Percentiles rank a stretch among this genome's conserved stretches.
These are phyloP conservation scores for Triticum urartu DNA, from an alignment of 176 grass and related monocot species.

Conservation along the genomic window DNA sequence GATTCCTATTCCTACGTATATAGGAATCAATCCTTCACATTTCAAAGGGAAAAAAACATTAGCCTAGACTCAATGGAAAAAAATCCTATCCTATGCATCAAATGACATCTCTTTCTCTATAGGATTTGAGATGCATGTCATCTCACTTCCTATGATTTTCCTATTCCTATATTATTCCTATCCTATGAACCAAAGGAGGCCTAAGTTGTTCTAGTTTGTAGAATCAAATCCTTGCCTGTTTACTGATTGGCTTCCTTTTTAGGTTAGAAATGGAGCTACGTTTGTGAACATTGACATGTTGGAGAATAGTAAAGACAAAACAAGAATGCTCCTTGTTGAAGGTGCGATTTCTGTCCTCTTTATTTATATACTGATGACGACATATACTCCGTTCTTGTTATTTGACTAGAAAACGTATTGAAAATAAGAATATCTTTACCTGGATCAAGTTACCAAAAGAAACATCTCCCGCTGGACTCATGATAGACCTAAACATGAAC, in stretches of 20 bases:
- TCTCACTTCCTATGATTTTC: too few relatives aligned
- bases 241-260: conserved; percentile 15
- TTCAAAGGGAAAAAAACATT: too few relatives aligned
- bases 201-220: conserved; percentile 15
- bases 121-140: too few relatives aligned
- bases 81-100: too few relatives aligned
- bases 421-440: neutral
- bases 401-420: conserved; percentile 12
- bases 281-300: conserved; percentile 94
- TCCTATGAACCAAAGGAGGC: too few relatives aligned
- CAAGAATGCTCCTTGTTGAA: conserved; percentile 89
- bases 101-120: too few relatives aligned
- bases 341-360: conserved; percentile 47
- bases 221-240: conserved; percentile 11
- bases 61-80: too few relatives aligned
- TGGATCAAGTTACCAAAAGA: conserved; percentile 10
- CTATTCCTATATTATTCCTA: too few relatives aligned
- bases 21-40: too few relatives aligned
- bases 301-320: conserved; percentile 70
- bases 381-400: conserved; percentile 17
- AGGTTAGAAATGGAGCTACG: conserved; percentile 91
- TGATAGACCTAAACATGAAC: conserved; percentile 10
- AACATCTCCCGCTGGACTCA: neutral
- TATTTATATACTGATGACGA: conserved; percentile 1
- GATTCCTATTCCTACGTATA: too few relatives aligned